Evolutionary conservation across 768 basidiomycete genomes (phyloP), one percentile per base, ranked within the genome.

Genomic region (Mycena galericulata): DNA sequence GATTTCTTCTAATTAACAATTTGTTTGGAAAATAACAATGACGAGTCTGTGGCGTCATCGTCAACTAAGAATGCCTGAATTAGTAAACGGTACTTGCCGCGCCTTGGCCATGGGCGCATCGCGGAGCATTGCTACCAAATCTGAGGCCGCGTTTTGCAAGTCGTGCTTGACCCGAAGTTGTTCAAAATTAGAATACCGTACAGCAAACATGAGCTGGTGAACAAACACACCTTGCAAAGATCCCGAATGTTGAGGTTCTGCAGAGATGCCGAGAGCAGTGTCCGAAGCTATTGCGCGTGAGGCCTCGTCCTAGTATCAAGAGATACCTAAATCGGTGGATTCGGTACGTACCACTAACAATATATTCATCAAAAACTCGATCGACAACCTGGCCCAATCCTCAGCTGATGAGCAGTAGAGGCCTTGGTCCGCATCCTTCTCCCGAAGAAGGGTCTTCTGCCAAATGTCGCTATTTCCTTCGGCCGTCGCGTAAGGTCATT

Each of bases 51-150:
- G 30, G 55, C 41, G 49, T 29, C 47, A 46, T n/a, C 26, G 53
- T 50, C 40, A 7, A 38, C 29, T n/a, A 65, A 20, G 24, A 41
- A 30, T 3, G 61, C 30, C 9, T 34, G n/a, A n/a, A n/a, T n/a
- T n/a, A n/a, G n/a, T n/a, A n/a, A n/a, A n/a, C n/a, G n/a, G n/a
- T n/a, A n/a, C n/a, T n/a, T n/a, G n/a, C n/a, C n/a, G n/a, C n/a
- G n/a, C n/a, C n/a, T n/a, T n/a, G n/a, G n/a, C n/a, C n/a, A n/a
- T 0, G 98, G 97, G 0, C 91, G 94, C 18, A 96, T 93, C 91
- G 10, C 87, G 87, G 63, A 99, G 88, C 78, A 98, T 90, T 14
- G 89, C 79, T 22, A 96, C 84, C 26, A 98, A 80, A 73, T 94
- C 88, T 65, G 82, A 81, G 0, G 95, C 92, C 9, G 96, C 96